Evolutionary conservation across 2,329 filamentous ascomycete species (phyloP).

Genomic region (Endothia cerciana): DNA sequence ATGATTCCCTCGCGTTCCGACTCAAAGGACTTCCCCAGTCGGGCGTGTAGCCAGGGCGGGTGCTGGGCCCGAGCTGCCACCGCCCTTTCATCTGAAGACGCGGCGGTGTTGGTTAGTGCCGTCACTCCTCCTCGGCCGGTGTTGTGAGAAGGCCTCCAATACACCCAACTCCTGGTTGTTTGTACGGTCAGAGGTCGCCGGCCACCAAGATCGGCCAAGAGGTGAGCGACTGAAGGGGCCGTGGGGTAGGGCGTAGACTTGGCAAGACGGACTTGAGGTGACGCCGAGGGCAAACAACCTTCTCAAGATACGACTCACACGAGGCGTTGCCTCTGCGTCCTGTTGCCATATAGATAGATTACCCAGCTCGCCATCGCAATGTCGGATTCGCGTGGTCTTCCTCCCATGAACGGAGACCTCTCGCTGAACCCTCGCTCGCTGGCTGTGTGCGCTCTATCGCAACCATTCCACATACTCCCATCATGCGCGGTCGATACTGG

Average conservation of each 20-base stretch:
- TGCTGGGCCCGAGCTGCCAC: background rate
- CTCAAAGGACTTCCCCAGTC: no score
- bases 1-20: no score
- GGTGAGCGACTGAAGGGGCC: background rate
- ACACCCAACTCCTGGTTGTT: background rate
- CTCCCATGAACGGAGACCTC: no score
- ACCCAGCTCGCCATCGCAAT: background rate
- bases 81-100: constrained; percentile 16
- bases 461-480: background rate
- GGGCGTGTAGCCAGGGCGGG: background rate
- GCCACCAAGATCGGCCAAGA: background rate
- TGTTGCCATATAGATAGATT: background rate
- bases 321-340: background rate
- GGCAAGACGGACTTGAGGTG: background rate
- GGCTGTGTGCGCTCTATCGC: no score
- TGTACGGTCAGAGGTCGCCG: background rate
- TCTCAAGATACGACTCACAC: background rate
- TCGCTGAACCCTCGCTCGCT: no score
- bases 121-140: no score
- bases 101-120: no score
- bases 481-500: constrained; percentile 20
- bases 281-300: constrained; percentile 20
- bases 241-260: background rate
- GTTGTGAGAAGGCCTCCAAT: background rate
- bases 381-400: no score